Evolutionary conservation across 2,329 filamentous ascomycete species (phyloP), one percentile per base, ranked within the genome.

Genomic region (Neodidymelliopsis sp.): DNA sequence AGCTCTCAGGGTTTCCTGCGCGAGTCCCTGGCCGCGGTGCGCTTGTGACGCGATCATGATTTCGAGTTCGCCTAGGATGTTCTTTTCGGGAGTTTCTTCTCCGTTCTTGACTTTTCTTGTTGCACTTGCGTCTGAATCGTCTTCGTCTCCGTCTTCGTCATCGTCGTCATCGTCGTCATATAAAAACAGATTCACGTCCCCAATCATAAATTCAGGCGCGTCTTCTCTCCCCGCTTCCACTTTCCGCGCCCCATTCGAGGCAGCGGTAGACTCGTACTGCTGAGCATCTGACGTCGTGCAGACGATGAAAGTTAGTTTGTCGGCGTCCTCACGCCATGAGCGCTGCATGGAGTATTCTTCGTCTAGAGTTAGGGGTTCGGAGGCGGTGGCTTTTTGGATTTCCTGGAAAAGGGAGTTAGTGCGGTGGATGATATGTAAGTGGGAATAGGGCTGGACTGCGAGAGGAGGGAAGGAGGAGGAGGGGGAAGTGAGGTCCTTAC

Each of bases 291-390:
- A n/a, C n/a, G n/a, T n/a, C 3, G 43, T 53, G 53, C 91, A 96
- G 43, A 89, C 74, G 69, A 97, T 96, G 62, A 97, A 97, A 0
- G 93, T 97, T 53, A 97, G 73, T 75, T 97, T 97, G 74, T 97
- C 92, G 19, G 77, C 73, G 30, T 94, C 89, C 15, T 76, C 77
- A 27, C 91, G 86, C 93, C 93, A 97, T 56, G 86, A 90, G n/a
- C 77, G 75, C 72, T 97, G 93, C 86, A 97, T 97, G 38, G 84
- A 83, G 72, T 94, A 91, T 77, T 97, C 93, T 67, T 96, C 88
- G 1, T 84, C 79, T 0, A 97, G 78, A 0, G 83, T 86, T 39
- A 97, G 81, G 0, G 87, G 89, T 55, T 97, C 91, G 0, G 92
- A 97, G 1, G 93, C 91, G 0, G 93, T 97, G 43, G 89, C 87